Conservation (phyloP, 2,329 filamentous ascomycete species). For the Phoma sp. region DNA sequence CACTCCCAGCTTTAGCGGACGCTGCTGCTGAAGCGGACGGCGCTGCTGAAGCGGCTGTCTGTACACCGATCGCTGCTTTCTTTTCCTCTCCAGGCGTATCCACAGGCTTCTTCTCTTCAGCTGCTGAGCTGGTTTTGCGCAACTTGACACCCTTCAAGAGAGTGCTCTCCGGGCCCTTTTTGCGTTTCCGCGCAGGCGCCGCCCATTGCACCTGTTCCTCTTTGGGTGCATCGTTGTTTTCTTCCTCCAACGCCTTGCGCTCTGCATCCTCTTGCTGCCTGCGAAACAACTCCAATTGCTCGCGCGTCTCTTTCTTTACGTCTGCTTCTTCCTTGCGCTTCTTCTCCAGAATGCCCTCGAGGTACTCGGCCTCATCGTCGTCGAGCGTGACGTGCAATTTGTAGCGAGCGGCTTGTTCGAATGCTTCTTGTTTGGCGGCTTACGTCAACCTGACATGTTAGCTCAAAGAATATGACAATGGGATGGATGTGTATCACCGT, state of each 20-base stretch:
- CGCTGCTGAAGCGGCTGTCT: background rate
- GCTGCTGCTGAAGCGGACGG: background rate
- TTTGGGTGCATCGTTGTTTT: conserved; percentile 42
- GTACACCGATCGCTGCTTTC: background rate
- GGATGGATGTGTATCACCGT: conserved; percentile 58
- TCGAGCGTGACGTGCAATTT: conserved; percentile 81
- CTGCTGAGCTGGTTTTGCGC: conserved; percentile 42
- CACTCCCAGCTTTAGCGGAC: conserved; percentile 14
- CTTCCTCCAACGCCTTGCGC: conserved; percentile 52
- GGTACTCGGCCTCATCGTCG: conserved; percentile 78
- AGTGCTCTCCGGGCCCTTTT: conserved; percentile 51
- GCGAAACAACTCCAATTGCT: conserved; percentile 65
- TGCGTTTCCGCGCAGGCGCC: conserved; percentile 58
- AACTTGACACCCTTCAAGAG: conserved; percentile 53
- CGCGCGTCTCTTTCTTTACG: conserved; percentile 63
- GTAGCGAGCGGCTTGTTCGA: conserved; percentile 73
- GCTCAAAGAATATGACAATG: background rate
- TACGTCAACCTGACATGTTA: conserved; percentile 43
- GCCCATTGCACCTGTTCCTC: conserved; percentile 58
- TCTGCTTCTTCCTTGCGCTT: conserved; percentile 62
- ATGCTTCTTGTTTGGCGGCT: conserved; percentile 88
- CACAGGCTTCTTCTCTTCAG: conserved; percentile 17
- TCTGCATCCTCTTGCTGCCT: conserved; percentile 65
- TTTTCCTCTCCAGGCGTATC: conserved; percentile 4
- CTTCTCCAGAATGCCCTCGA: conserved; percentile 65